Evolutionary conservation across 768 basidiomycete species (phyloP), one percentile per base, ranked within the genome.

Genomic region (Podaxis sp.): DNA sequence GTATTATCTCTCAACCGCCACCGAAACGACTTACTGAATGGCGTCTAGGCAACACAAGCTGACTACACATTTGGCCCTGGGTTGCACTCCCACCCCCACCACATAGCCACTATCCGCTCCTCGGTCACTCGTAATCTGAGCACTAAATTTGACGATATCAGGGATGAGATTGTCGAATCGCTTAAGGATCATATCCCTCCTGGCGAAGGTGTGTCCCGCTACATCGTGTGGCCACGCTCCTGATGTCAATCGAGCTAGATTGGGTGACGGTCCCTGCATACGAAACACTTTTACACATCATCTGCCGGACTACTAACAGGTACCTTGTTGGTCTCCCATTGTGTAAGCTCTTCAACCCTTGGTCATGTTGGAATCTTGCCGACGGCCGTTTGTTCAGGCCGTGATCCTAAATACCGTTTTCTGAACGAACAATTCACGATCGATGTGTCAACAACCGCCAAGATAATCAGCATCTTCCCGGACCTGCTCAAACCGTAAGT

Each of bases 91-190:
- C 66, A 76, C 57, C 69, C 67, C 0, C 73, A 75, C 63, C 76
- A 77, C 55, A 65, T 75, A 24, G 66, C 65, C 11, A 67, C 76
- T 9, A 67, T 77, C 22, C 70, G 71, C 4, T 66, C 67, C 24
- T 59, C 67, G 8, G 60, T 78, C 9, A 77, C 73, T 38, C 65
- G 75, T 40, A 76, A 74, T 22, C 63, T 79, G 17, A 66, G 63
- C 37, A 61, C 51, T 2, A 66, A 68, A 17, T 76, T 77, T 63
- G 68, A 72, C 19, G 70, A 69, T 8, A 52, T 85, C 17, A 73
- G 68, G 2, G 81, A 85, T 33, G 86, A 87, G 63, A 67, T 84
- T 27, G 63, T 72, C 12, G 63, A 67, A 6, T 72, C 84, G 3
- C 78, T 82, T 63, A 66, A 68, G 0, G 79, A 82, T 1, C 59